These are phyloP conservation scores for Didymella pomorum DNA, from an alignment of 2,329 filamentous ascomycete genomes.

Conservation along the genomic window DNA sequence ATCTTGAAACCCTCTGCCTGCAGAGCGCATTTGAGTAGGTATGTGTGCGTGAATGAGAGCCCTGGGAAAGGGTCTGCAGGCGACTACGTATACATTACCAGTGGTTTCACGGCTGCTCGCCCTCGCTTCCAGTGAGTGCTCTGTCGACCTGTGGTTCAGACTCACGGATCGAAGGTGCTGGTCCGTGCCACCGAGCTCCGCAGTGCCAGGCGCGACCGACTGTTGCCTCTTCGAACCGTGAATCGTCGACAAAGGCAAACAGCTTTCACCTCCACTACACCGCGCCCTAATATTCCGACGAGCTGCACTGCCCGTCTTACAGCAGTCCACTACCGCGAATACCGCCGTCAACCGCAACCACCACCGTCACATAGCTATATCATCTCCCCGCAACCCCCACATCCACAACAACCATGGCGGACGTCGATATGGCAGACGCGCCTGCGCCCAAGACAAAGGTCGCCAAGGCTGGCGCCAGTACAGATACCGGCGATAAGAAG, in stretches of 20 bases:
- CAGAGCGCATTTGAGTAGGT: not conserved
- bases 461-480: constrained; percentile 61
- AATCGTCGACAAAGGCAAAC: constrained; percentile 8
- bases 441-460: constrained; percentile 63
- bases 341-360: constrained; percentile 3
- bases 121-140: constrained; percentile 1
- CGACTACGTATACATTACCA: not conserved
- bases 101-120: not conserved
- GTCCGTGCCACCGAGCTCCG: constrained; percentile 17
- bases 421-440: constrained; percentile 96
- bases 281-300: constrained; percentile 13
- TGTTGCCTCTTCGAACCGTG: constrained; percentile 17
- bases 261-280: not conserved
- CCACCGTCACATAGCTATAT: constrained; percentile 1
- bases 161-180: constrained; percentile 6
- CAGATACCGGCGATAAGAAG: constrained; percentile 75
- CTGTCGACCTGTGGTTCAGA: constrained; percentile 1
- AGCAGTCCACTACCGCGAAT: not conserved
- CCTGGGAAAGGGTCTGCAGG: not conserved
- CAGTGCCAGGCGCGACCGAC: constrained; percentile 10
- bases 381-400: constrained; percentile 28
- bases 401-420: constrained; percentile 71
- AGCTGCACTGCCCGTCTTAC: constrained; percentile 6
- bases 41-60: not conserved
- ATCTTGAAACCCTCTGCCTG: not conserved